Base-by-base conservation (phyloP, 176 grass and related monocot species). In the Musa itinerans region DNA sequence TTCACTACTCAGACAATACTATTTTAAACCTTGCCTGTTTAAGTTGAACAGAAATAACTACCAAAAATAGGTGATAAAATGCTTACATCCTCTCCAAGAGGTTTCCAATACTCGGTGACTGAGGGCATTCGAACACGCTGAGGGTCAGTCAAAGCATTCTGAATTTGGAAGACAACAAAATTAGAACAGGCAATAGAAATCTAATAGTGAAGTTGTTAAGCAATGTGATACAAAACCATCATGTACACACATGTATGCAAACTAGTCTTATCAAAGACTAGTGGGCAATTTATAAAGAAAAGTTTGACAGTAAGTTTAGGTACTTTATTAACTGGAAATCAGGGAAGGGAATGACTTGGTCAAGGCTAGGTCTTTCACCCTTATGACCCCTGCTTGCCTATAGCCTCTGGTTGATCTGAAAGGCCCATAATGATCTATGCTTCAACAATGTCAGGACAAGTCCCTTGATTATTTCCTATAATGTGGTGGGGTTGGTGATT, bases 31-130 rank as follows among this genome's bases (percentile, higher is more conserved):
- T 49, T 50, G 20, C 67, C 1, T 14, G 10, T 19, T 27, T 2
- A 17, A 26, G 20, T 20, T 16, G 20, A 10, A 68, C 1, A 24
- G 10, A 64, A 12, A 26, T 23, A 10, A 50, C 64, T 81, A 69
- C 20, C 34, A 5, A 21, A 71, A 58, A 63, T 52, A 64, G 52
- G 51, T 25, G 65, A 43, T 6, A 1, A 85, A 69, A 43, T 74
- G 61, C 85, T 90, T 88, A 97, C 90, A 86, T 98, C 94, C 81
- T 93, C 90, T 65, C 84, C 94, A 80, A 98, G 88, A 55, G 94
- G 88, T 75, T 91, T 98, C 94, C 94, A 93, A 76, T 98, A 98
- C 75, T 98, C 90, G 67, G 84, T 89, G 80, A 98, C 82, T 65
- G 81, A 86, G 43, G 90, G 90, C 88, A 86, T 89, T 50, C 78